Percentiles rank a stretch among this genome's conserved stretches.
phyloP scores from a whole-genome alignment of 2,329 filamentous ascomycete genomes.

The Pseudocercospora musae region DNA sequence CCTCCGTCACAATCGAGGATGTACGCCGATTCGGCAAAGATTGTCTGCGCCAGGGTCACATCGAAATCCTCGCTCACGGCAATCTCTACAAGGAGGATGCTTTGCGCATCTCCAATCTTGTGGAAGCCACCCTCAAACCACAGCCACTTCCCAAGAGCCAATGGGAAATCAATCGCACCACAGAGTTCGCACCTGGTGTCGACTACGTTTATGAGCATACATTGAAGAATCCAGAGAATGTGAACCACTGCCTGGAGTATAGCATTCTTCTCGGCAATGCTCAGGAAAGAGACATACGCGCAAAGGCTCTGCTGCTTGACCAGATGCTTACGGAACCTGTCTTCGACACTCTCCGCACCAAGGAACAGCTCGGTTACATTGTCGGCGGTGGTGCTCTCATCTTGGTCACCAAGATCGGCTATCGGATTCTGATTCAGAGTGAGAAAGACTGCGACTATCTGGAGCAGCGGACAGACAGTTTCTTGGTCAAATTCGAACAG shows the following conservation, averaged over 20 bases:
- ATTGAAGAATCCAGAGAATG: constrained; percentile 80
- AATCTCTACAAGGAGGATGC: constrained; percentile 95
- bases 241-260: constrained; percentile 58
- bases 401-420: constrained; percentile 71
- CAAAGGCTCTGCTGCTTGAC: constrained; percentile 75
- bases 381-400: constrained; percentile 79
- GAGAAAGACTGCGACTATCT: constrained; percentile 81
- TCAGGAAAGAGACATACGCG: constrained; percentile 64
- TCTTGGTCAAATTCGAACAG: constrained; percentile 66
- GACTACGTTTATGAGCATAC: constrained; percentile 81
- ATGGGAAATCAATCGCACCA: constrained; percentile 72
- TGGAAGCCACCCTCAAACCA: constrained; percentile 74
- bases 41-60: constrained; percentile 75
- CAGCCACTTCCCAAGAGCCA: constrained; percentile 70
- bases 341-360: constrained; percentile 91
- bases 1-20: constrained; percentile 68
- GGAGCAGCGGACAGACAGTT: constrained; percentile 81
- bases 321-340: constrained; percentile 91
- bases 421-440: constrained; percentile 89
- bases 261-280: constrained; percentile 43
- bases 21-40: constrained; percentile 76
- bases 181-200: constrained; percentile 73
- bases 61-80: constrained; percentile 84
- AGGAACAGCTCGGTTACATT: constrained; percentile 96
- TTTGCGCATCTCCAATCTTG: constrained; percentile 75